Evolutionary conservation across 495 filamentous ascomycete species (phyloP).

Genomic region (Poronia punctata): DNA sequence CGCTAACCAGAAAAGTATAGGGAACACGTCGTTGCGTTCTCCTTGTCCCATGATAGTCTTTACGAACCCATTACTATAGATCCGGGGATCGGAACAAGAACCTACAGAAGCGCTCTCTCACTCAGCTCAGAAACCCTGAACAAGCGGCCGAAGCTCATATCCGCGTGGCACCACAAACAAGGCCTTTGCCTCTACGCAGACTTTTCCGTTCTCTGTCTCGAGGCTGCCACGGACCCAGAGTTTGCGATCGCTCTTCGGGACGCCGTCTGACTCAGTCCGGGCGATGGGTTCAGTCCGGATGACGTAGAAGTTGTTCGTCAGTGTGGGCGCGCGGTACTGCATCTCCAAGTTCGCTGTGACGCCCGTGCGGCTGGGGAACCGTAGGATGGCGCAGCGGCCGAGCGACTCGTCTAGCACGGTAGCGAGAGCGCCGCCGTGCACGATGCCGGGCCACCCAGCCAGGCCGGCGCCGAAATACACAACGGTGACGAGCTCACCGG

Average conservation of each 20-base stretch:
- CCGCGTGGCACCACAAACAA: conserved; percentile 59
- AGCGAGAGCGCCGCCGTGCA: conserved; percentile 69
- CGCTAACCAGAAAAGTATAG: too few relatives aligned
- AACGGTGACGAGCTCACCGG: conserved; percentile 41
- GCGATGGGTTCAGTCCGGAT: conserved; percentile 42
- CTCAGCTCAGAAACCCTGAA: conserved; percentile 33
- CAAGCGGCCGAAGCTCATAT: conserved; percentile 38
- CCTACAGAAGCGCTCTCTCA: too few relatives aligned
- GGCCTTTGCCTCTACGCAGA: conserved; percentile 51
- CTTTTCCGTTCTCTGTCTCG: conserved; percentile 43
- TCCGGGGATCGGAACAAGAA: too few relatives aligned
- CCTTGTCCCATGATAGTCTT: too few relatives aligned
- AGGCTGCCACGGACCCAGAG: conserved; percentile 52
- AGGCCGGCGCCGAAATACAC: conserved; percentile 57
- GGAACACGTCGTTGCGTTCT: too few relatives aligned
- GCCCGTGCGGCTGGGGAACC: conserved; percentile 37
- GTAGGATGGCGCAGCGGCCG: conserved; percentile 44
- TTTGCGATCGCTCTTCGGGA: conserved; percentile 52
- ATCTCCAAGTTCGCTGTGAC: conserved; percentile 62
- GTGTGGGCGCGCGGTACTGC: conserved; percentile 52
- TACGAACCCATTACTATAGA: too few relatives aligned
- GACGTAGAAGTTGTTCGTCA: conserved; percentile 56
- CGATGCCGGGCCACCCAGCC: conserved; percentile 67
- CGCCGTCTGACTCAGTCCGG: conserved; percentile 20
- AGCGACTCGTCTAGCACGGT: conserved; percentile 65